Evolutionary conservation across 73 alveolate species (phyloP).

Genomic region (Strombidium stylifer): DNA sequence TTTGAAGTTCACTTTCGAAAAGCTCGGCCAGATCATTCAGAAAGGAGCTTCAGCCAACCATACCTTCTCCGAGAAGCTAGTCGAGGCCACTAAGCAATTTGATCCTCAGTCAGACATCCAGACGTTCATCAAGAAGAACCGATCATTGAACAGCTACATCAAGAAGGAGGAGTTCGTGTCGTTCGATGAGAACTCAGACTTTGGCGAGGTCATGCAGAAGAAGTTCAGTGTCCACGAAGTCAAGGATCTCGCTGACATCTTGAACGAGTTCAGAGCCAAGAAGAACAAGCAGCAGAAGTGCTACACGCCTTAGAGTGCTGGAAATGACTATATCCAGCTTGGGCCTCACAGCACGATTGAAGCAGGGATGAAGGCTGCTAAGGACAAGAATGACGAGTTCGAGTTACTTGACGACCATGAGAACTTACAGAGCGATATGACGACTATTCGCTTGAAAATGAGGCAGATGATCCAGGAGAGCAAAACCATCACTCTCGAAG

Average conservation of each 20-base stretch:
- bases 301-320: neutral
- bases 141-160: neutral
- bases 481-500: conserved; percentile 22
- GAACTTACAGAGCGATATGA: neutral
- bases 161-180: conserved; percentile 5
- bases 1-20: conserved; percentile 17
- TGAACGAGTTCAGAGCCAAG: too few species aligned
- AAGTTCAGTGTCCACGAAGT: too few species aligned
- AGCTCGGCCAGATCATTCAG: conserved; percentile 5
- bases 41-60: conserved; percentile 6
- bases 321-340: neutral
- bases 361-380: neutral
- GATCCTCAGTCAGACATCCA: conserved; percentile 42
- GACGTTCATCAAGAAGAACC: conserved; percentile 48
- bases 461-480: too few species aligned
- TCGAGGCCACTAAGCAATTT: conserved; percentile 22
- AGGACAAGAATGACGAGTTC: neutral
- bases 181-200: neutral
- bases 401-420: neutral
- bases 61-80: conserved; percentile 16
- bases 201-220: too few species aligned
- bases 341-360: neutral
- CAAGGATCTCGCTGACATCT: too few species aligned
- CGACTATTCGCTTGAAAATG: neutral
- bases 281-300: too few species aligned